phyloP scores from a whole-genome alignment of 108 stramenopile species.

The Skeletonema potamos region DNA sequence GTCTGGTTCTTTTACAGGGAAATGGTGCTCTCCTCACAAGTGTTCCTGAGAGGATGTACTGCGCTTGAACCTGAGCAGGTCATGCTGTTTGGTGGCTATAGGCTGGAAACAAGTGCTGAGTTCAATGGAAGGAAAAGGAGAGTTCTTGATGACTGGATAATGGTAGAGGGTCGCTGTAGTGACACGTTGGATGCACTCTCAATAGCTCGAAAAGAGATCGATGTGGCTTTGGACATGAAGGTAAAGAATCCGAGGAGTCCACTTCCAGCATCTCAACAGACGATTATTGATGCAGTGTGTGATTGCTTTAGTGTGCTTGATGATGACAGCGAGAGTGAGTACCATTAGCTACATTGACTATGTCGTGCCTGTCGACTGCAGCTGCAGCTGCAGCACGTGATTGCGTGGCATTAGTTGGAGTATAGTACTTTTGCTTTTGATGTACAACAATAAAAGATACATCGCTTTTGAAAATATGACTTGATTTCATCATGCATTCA shows the following conservation, averaged over 20 bases:
- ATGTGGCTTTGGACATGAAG: constrained; percentile 15
- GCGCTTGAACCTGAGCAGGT: constrained; percentile 21
- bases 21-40: constrained; percentile 28
- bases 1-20: constrained; percentile 17
- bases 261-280: constrained; percentile 7
- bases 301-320: constrained; percentile 8
- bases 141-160: constrained; percentile 24
- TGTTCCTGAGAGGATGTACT: constrained; percentile 17
- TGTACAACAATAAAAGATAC: too few species aligned
- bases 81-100: constrained; percentile 17
- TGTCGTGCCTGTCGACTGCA: too few species aligned
- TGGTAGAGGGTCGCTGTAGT: constrained; percentile 15
- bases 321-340: neutral
- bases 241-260: constrained; percentile 18
- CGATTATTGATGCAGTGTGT: constrained; percentile 8
- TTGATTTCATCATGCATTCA: too few species aligned
- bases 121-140: neutral
- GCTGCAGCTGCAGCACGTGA: too few species aligned
- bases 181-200: constrained; percentile 9
- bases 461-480: too few species aligned
- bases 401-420: too few species aligned
- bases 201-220: constrained; percentile 10
- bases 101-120: neutral
- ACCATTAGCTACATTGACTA: neutral
- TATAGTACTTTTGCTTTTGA: too few species aligned